Evolutionary conservation across 208 protist species (phyloP), one percentile per base, ranked within the genome.

Genomic region (Wallacemonas collosoma): DNA sequence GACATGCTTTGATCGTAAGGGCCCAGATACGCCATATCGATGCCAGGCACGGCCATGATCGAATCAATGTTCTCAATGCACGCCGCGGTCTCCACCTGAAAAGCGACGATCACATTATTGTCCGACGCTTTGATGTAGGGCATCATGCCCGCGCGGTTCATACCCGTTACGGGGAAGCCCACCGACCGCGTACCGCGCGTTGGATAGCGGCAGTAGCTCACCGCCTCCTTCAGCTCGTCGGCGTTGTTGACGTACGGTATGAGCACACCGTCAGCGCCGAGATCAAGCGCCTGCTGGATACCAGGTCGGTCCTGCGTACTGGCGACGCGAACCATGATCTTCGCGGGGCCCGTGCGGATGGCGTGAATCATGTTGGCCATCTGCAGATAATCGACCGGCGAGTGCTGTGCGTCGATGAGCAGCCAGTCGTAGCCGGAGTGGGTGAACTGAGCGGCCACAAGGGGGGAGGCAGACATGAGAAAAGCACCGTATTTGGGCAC

Each of bases 351-450:
- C 3, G 68, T 77, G 67, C 66, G 72, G 55, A 83, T 83, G 2
- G 80, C 72, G 39, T 68, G 55, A 58, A 81, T 85, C 72, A 75
- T 72, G 54, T 79, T 60, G 14, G 62, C 66, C 48, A 85, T 55
- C 9, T 63, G 60, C 47, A 62, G 1, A 36, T 70, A 62, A 57
- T 78, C 66, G 41, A 79, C 65, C 9, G 80, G 75, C 17, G 69
- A 56, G 76, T 85, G 80, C 68, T 85, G 80, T 1, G 72, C 72
- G 63, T 85, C 80, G 38, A 85, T 75, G 41, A 85, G 57, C 43
- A 85, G 66, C 80, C 80, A 85, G 72, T 81, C 80, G 58, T 85
- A 79, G 72, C 75, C 75, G 15, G 60, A 73, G 76, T 85, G 73
- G 7, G 72, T 68, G 66, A 81, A 77, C 61, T 73, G 61, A 8